Base-by-base conservation (phyloP, 495 filamentous ascomycete species). In the Halenospora varia region DNA sequence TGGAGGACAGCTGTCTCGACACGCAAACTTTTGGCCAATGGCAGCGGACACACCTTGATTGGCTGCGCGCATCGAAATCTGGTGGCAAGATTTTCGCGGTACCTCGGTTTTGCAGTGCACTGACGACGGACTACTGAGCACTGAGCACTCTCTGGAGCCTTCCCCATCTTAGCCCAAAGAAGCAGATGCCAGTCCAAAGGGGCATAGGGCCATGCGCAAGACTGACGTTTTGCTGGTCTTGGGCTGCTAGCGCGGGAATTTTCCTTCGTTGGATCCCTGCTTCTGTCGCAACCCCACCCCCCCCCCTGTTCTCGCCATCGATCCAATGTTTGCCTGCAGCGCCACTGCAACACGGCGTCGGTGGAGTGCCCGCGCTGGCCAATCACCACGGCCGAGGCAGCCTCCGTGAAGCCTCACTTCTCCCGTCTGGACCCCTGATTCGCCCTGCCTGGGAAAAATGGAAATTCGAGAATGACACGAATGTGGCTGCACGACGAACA, bases 381-480 rank as follows among this genome's bases (percentile, higher is more conserved):
- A 58, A 62, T 59, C 25, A 53, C 29, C 4, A 35, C 29, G 29
- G 29, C 4, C 18, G 42, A 9, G 42, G 4, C 11, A 15, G 13
- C 11, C 11, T 45, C 13, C 11, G 6, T 4, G 42, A 49, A 64
- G 62, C 62, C 62, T 64, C 57, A 60, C 62, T 59, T 47, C 24
- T 2, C 4, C 19, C 29, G 6, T 19, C 10, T n/a, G 53, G 48
- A 48, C 48, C 23, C 13, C 6, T 53, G 47, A 57, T 60, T 57
- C 57, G 53, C 25, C 29, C 10, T 35, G 10, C 11, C 3, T 15
- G 9, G 48, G 50, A 53, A 57, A 60, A 44, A 23, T 57, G 57
- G 57, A 57, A 35, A 56, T 56, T 50, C 51, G 24, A 22, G 55
- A 58, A 62, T 58, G 45, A 59, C 42, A 62, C 53, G 26, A 56